phyloP scores from a whole-genome alignment of 139 green algal genomes.

The Chlamydomonas schloesseri region DNA sequence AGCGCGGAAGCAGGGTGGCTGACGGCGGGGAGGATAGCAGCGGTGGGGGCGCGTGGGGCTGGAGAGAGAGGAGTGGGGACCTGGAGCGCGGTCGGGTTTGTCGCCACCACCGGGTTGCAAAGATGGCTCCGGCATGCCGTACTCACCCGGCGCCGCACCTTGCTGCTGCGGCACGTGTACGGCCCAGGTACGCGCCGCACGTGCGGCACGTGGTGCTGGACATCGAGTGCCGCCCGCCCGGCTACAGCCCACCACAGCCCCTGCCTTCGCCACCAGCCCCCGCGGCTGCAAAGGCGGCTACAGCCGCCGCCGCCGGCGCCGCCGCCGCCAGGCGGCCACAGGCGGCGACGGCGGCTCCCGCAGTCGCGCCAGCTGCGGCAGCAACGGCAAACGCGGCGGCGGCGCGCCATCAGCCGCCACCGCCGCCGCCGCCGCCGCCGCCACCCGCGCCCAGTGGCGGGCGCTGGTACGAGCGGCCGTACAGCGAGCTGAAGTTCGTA shows the following conservation, averaged over 20 bases:
- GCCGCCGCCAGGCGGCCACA: not conserved
- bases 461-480: conserved; percentile 29
- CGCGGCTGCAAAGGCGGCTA: conserved; percentile 11
- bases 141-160: too few species aligned
- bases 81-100: too few species aligned
- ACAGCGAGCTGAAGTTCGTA: not conserved
- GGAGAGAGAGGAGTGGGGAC: too few species aligned
- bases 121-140: too few species aligned
- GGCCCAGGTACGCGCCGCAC: conserved; percentile 80
- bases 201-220: conserved; percentile 81
- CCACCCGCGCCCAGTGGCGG: not conserved
- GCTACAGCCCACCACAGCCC: not conserved
- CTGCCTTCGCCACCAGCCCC: not conserved
- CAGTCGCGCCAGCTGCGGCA: not conserved
- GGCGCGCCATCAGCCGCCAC: not conserved
- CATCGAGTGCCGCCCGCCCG: conserved; percentile 57
- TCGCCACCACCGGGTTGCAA: too few species aligned
- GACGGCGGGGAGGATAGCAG: too few species aligned
- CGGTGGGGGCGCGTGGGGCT: not conserved
- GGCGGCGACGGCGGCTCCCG: too few species aligned
- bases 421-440: not conserved
- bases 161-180: too few species aligned
- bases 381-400: not conserved
- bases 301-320: too few species aligned
- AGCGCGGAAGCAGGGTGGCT: too few species aligned